Conservation (phyloP, 164 flowering plant species). For the Nymphaea colorata region DNA sequence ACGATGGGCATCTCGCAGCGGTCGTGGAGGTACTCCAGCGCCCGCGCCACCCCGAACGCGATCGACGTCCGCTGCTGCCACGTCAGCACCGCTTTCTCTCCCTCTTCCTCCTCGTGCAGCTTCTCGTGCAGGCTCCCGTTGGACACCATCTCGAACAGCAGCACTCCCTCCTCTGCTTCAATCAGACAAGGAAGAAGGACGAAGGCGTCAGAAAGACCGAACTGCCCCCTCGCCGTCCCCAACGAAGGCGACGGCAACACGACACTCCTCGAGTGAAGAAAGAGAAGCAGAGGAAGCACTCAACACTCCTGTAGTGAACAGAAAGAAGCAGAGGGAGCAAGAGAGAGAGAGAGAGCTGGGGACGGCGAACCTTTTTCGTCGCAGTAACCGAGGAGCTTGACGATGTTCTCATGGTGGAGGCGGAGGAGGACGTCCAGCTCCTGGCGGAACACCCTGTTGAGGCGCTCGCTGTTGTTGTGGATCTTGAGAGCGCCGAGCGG, state of each 20-base stretch:
- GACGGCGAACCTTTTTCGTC: constrained; percentile 32
- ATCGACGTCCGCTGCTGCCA: constrained; percentile 52
- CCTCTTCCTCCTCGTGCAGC: constrained; percentile 20
- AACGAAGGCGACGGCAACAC: too few relatives aligned
- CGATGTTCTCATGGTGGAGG: constrained; percentile 42
- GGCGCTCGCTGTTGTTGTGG: constrained; percentile 39
- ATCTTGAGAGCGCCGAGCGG: constrained; percentile 49
- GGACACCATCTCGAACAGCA: constrained; percentile 51
- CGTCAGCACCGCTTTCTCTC: constrained; percentile 15
- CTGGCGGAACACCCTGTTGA: constrained; percentile 39
- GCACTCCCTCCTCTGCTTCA: constrained; percentile 41
- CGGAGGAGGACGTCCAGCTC: constrained; percentile 45
- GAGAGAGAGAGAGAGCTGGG: too few relatives aligned
- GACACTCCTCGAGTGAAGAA: too few relatives aligned
- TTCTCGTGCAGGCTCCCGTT: constrained; percentile 56
- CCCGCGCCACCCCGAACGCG: constrained; percentile 52
- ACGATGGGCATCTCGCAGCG: constrained; percentile 42
- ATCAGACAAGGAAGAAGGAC: too few relatives aligned
- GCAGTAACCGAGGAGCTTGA: constrained; percentile 57
- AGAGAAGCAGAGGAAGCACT: too few relatives aligned
- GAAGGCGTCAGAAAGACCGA: too few relatives aligned
- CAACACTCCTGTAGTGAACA: too few relatives aligned
- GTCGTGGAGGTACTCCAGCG: constrained; percentile 57
- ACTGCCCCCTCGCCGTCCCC: too few relatives aligned
- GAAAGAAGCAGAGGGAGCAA: too few relatives aligned